Percentiles rank a stretch among this genome's conserved stretches.
Evolutionary conservation across 208 protist species (phyloP).

Genomic region (Acanthamoeba triangularis): DNA sequence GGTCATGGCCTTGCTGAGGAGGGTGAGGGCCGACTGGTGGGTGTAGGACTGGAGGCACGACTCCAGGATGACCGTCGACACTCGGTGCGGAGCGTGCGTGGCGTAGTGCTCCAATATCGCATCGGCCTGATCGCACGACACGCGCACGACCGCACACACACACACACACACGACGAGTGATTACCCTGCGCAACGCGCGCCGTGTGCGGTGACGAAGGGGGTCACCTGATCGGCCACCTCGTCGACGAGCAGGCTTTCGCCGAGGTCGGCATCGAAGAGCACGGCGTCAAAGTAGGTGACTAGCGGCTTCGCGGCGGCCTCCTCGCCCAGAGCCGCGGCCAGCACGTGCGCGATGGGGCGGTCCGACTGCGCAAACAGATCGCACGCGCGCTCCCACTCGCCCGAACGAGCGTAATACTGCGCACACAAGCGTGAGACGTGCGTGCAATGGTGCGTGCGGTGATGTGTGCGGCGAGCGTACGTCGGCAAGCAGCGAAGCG

Average conservation of each 20-base stretch:
- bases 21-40: not conserved
- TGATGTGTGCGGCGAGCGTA: not conserved
- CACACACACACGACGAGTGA: too few species aligned
- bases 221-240: not conserved
- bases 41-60: constrained; percentile 59
- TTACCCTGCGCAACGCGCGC: too few species aligned
- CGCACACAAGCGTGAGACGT: not conserved
- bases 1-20: constrained; percentile 51
- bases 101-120: constrained; percentile 63
- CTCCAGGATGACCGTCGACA: constrained; percentile 44
- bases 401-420: constrained; percentile 17
- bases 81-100: not conserved
- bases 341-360: constrained; percentile 32
- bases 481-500: constrained; percentile 35
- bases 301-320: constrained; percentile 3
- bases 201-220: not conserved
- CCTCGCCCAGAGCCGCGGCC: not conserved
- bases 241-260: not conserved
- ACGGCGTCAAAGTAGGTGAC: constrained; percentile 21
- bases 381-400: constrained; percentile 7
- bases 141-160: not conserved
- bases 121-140: not conserved
- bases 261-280: constrained; percentile 25
- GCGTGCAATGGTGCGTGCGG: not conserved
- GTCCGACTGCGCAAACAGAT: constrained; percentile 32